These are phyloP conservation scores for Pseudogymnoascus sp. DNA, from an alignment of 2,329 filamentous ascomycete species.

Conservation along the genomic window DNA sequence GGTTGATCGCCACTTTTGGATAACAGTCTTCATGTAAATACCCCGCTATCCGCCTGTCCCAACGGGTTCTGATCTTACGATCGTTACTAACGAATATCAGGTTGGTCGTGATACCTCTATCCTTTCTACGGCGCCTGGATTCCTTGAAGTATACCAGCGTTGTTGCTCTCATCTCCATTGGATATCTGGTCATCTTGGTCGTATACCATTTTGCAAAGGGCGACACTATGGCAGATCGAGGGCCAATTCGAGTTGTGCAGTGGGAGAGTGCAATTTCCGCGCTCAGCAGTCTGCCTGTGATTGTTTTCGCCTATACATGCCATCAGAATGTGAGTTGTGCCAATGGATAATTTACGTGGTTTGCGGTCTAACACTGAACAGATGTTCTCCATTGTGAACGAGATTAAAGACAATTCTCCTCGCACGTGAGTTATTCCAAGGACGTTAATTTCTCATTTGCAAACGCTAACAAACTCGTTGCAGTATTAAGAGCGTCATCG, in stretches of 20 bases:
- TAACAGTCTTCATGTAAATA: slow-evolving; percentile 84
- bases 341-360: slow-evolving; percentile 4
- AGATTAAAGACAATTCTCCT: slow-evolving; percentile 78
- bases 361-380: slow-evolving; percentile 33
- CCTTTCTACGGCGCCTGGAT: slow-evolving; percentile 82
- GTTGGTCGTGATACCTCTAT: slow-evolving; percentile 87
- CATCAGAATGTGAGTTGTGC: slow-evolving; percentile 73
- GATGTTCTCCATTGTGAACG: slow-evolving; percentile 99
- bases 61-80: neutral
- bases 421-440: slow-evolving; percentile 29
- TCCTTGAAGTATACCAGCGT: slow-evolving; percentile 96
- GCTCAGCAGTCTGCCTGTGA: slow-evolving; percentile 81
- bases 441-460: neutral
- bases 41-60: slow-evolving; percentile 12
- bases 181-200: slow-evolving; percentile 85
- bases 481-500: slow-evolving; percentile 70
- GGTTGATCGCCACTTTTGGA: slow-evolving; percentile 90
- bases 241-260: slow-evolving; percentile 63
- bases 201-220: slow-evolving; percentile 80
- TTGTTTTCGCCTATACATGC: slow-evolving; percentile 98
- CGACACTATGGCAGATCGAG: slow-evolving; percentile 65
- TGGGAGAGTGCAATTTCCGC: slow-evolving; percentile 74
- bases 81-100: slow-evolving; percentile 33
- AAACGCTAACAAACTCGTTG: slow-evolving; percentile 3
- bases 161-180: slow-evolving; percentile 83